A percentile compares a stretch with the other conserved stretches of the same genome.
Evolutionary conservation across 495 filamentous ascomycete species (phyloP).

Genomic region (Articulospora tetracladia): DNA sequence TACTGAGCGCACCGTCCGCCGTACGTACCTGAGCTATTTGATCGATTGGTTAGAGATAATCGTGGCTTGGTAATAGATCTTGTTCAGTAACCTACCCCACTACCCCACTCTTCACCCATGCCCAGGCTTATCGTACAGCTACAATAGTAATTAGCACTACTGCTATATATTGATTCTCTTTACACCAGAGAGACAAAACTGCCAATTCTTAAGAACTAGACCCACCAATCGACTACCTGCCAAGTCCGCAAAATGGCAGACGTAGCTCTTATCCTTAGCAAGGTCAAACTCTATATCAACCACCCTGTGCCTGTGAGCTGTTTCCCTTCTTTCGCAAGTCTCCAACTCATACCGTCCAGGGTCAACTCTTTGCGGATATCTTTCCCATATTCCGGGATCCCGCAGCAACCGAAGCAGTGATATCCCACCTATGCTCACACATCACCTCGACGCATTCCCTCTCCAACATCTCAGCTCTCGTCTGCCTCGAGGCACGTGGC

Average conservation of each 20-base stretch:
- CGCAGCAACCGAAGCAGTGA: slow-evolving; percentile 12
- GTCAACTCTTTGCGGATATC: slow-evolving; percentile 19
- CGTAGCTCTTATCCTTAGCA: slow-evolving; percentile 7
- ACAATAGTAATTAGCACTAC: too few relatives aligned
- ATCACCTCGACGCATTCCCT: slow-evolving; percentile 8
- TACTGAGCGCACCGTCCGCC: too few relatives aligned
- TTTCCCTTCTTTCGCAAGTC: not conserved
- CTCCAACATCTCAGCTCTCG: slow-evolving; percentile 5
- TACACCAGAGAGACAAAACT: too few relatives aligned
- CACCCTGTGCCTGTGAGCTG: slow-evolving; percentile 10
- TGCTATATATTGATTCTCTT: too few relatives aligned
- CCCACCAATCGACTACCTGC: too few relatives aligned
- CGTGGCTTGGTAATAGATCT: too few relatives aligned
- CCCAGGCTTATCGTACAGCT: too few relatives aligned
- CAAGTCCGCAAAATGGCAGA: slow-evolving; percentile 7
- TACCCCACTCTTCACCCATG: too few relatives aligned
- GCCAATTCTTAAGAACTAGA: too few relatives aligned
- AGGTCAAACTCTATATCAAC: slow-evolving; percentile 12
- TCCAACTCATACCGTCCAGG: slow-evolving; percentile 1
- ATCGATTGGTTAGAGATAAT: too few relatives aligned
- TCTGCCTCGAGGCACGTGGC: slow-evolving; percentile 18
- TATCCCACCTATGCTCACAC: slow-evolving; percentile 14
- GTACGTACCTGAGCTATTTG: too few relatives aligned
- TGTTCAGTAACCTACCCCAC: too few relatives aligned
- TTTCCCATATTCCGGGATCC: slow-evolving; percentile 20